Evolutionary conservation across 2,329 filamentous ascomycete species (phyloP), one percentile per base, ranked within the genome.

Genomic region (Cladobotryum mycophilum): DNA sequence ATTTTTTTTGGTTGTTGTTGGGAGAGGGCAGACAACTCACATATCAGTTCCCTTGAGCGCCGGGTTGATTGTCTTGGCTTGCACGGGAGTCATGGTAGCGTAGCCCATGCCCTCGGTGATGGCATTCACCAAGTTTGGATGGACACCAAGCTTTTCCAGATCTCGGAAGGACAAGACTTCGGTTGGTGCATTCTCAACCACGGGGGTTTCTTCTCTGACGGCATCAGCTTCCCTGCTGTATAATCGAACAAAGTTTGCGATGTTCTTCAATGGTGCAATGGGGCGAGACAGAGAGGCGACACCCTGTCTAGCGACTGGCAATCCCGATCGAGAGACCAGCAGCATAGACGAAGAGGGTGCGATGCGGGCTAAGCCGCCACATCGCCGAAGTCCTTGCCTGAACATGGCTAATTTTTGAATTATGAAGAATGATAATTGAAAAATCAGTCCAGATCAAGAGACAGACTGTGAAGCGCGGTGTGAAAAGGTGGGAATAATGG

Each of bases 11-110:
- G 17, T 38, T n/a, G 7, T 12, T 38, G 14, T 45, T 36, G 13
- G 14, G 18, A 12, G 13, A 20, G 33, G 12, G 1, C 12, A 7
- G 17, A 15, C 13, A 49, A 71, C 86, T 73, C 78, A 92, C 88
- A 96, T 77, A 68, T 96, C 92, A 53, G 76, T 80, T 18, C 93
- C 91, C 58, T 83, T 81, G 40, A 97, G 73, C 4, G 88, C 88
- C 50, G 88, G 79, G 53, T 82, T 82, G 64, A 99, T 90, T 12
- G 92, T 95, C 65, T 85, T 79, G 44, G 82, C 77, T 69, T 99
- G 93, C 13, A 99, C 92, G 18, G 93, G 86, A 18, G 92, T 97
- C 93, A 99, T 97, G 38, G 75, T 81, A 45, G 86, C 79, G 60
- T 96, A 85, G 25, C 78, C 73, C 84, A 97, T 88, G 47, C 82